phyloP scores from a whole-genome alignment of 306 rosid species.

The Lagenaria siceraria region DNA sequence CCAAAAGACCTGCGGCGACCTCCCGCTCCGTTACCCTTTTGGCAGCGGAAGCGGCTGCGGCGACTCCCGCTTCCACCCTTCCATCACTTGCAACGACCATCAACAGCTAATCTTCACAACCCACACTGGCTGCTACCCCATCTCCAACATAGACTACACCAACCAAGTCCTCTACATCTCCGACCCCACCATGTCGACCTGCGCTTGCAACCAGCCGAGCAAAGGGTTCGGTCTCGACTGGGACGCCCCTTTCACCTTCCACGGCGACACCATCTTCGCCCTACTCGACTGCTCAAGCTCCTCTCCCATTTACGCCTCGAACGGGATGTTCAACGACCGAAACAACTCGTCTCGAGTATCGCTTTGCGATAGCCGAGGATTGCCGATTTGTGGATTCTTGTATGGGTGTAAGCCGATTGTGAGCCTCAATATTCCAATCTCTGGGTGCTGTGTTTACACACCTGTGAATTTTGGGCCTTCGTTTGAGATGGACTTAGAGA shows the following conservation, averaged over 20 bases:
- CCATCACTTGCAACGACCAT: constrained; percentile 32
- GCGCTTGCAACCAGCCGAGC: constrained; percentile 49
- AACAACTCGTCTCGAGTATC: constrained; percentile 30
- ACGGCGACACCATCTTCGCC: constrained; percentile 48
- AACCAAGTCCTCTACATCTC: constrained; percentile 51
- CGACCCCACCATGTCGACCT: constrained; percentile 80
- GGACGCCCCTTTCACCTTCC: constrained; percentile 57
- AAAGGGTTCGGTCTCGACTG: constrained; percentile 67
- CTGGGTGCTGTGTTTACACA: constrained; percentile 68
- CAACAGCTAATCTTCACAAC: constrained; percentile 48
- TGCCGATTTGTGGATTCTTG: constrained; percentile 51
- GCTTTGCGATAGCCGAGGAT: constrained; percentile 40
- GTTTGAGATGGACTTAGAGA: constrained; percentile 69
- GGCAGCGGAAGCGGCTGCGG: constrained; percentile 67
- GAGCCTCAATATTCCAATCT: constrained; percentile 42
- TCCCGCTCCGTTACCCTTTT: constrained; percentile 53
- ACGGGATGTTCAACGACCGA: constrained; percentile 14
- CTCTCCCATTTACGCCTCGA: constrained; percentile 31
- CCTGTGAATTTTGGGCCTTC: constrained; percentile 80
- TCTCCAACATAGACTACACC: constrained; percentile 48
- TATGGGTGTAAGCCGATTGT: constrained; percentile 56
- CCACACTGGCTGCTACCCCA: constrained; percentile 65
- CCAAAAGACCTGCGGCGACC: constrained; percentile 47
- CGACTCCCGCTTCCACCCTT: constrained; percentile 52
- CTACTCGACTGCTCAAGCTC: constrained; percentile 47